Conservation (phyloP, 2,329 filamentous ascomycete genomes). For the Pseudogymnoascus sp. region DNA sequence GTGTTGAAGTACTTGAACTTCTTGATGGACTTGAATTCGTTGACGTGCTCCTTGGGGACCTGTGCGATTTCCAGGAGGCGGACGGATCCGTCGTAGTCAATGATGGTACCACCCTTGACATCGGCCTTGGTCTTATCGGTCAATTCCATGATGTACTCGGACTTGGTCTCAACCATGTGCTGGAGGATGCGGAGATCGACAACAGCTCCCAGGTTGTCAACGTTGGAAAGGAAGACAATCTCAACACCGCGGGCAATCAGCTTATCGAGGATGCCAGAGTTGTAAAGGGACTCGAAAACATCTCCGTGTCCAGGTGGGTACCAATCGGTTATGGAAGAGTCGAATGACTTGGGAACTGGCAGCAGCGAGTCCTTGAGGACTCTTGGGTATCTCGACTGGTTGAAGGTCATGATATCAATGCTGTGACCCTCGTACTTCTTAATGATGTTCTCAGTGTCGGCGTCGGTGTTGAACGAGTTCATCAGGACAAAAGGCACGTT, state of each 20-base stretch:
- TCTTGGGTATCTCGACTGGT: slow-evolving; percentile 97
- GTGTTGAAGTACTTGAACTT: slow-evolving; percentile 99
- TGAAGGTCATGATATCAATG: slow-evolving; percentile 99
- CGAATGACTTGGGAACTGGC: slow-evolving; percentile 81
- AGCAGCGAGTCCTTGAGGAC: slow-evolving; percentile 97
- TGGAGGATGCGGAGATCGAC: slow-evolving; percentile 97
- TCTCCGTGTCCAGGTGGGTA: slow-evolving; percentile 99
- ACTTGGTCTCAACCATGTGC: slow-evolving; percentile 96
- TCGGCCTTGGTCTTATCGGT: slow-evolving; percentile 99
- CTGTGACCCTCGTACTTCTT: slow-evolving; percentile 99
- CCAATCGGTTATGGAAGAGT: slow-evolving; percentile 91
- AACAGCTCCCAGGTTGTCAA: slow-evolving; percentile 95
- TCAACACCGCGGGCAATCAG: slow-evolving; percentile 92
- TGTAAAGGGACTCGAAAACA: slow-evolving; percentile 99
- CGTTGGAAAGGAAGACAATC: slow-evolving; percentile 98
- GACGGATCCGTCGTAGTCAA: slow-evolving; percentile 95
- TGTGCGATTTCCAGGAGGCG: slow-evolving; percentile 97
- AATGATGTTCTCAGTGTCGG: slow-evolving; percentile 97
- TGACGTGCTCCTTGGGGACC: slow-evolving; percentile 98
- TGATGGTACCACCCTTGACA: slow-evolving; percentile 99
- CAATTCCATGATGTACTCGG: slow-evolving; percentile 99
- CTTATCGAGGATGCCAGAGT: slow-evolving; percentile 96
- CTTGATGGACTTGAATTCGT: slow-evolving; percentile 99
- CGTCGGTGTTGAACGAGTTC: slow-evolving; percentile 99
- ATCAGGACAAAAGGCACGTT: slow-evolving; percentile 98